These are phyloP conservation scores for Pseudogymnoascus sp. DNA, from an alignment of 2,329 filamentous ascomycete species.

Conservation along the genomic window DNA sequence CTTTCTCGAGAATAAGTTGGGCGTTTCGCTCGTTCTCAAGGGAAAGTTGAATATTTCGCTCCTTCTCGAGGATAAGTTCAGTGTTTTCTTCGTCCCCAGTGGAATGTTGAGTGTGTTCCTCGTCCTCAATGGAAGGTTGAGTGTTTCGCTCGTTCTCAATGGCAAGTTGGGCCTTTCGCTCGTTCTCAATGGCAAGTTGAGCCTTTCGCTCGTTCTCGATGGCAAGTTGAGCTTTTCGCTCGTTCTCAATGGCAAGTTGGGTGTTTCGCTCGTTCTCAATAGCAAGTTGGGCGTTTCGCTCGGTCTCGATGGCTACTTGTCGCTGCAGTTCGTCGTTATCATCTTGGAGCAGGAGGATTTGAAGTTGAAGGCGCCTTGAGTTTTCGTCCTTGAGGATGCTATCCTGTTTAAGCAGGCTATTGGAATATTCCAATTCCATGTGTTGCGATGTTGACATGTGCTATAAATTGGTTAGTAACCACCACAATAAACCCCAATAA, in stretches of 20 bases:
- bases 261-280: not conserved
- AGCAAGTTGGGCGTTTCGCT: not conserved
- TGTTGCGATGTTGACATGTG: constrained; percentile 24
- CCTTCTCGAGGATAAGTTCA: not conserved
- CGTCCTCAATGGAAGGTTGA: not conserved
- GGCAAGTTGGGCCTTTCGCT: not conserved
- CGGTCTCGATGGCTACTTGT: constrained; percentile 38
- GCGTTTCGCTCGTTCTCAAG: not conserved
- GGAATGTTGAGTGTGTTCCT: not conserved
- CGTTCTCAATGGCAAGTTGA: not conserved
- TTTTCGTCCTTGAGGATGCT: constrained; percentile 68
- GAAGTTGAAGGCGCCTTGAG: constrained; percentile 59
- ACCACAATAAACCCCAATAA: not conserved
- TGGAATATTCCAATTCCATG: constrained; percentile 64
- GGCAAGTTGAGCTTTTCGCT: not conserved
- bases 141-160: not conserved
- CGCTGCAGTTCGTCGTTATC: constrained; percentile 63
- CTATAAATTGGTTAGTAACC: constrained; percentile 14
- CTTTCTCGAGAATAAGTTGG: not conserved
- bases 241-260: not conserved
- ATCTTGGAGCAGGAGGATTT: constrained; percentile 63
- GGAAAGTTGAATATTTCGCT: not conserved
- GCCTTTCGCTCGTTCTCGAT: not conserved
- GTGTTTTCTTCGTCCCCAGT: not conserved
- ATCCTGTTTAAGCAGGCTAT: constrained; percentile 55